These are phyloP conservation scores for Seminavis robusta DNA, from an alignment of 108 stramenopile genomes.

Conservation along the genomic window DNA sequence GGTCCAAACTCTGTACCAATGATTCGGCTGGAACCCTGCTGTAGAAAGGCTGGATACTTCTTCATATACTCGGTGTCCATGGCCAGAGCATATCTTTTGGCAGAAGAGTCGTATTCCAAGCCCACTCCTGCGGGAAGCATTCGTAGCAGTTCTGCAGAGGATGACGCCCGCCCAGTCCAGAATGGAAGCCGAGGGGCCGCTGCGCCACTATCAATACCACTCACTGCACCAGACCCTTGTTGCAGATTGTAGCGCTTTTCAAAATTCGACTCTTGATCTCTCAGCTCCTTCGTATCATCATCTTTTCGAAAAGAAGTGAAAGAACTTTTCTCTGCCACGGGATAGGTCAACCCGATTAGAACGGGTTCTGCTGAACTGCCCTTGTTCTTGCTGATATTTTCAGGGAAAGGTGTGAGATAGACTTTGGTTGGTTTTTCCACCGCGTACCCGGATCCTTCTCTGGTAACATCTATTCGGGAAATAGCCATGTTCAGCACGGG, in stretches of 20 bases:
- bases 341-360: neutral
- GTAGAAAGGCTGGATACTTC: conserved; percentile 17
- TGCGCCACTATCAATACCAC: conserved; percentile 1
- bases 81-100: conserved; percentile 36
- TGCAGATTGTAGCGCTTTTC: no score
- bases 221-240: no score
- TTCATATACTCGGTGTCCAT: conserved; percentile 19
- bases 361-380: no score
- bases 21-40: conserved; percentile 17
- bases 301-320: conserved; percentile 33
- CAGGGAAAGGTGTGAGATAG: no score
- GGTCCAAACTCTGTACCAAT: conserved; percentile 60
- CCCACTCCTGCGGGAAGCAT: conserved; percentile 58
- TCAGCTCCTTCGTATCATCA: no score
- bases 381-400: conserved; percentile 10
- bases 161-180: conserved; percentile 27
- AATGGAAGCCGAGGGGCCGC: conserved; percentile 16
- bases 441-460: conserved; percentile 62
- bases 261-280: no score
- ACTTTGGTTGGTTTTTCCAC: conserved; percentile 45
- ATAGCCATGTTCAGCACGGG: no score
- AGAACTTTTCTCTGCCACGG: conserved; percentile 31
- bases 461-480: no score
- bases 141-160: conserved; percentile 40
- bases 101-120: conserved; percentile 36